phyloP scores from a whole-genome alignment of 2,329 filamentous ascomycete genomes.

The Alternaria panax region DNA sequence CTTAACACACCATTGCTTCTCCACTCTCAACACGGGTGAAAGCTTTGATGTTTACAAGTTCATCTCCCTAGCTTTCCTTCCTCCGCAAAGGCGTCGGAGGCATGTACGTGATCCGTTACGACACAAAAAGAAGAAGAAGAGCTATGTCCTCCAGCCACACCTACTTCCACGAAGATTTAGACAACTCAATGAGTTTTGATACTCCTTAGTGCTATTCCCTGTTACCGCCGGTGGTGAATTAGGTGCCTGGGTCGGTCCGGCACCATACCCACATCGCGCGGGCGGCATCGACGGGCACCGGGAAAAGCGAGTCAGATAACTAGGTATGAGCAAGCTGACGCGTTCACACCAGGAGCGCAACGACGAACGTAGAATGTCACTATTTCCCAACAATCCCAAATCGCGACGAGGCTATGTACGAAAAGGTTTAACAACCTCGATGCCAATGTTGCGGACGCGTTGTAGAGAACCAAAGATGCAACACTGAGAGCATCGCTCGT shows the following conservation, averaged over 20 bases:
- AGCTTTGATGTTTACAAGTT: neutral
- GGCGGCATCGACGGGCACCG: neutral
- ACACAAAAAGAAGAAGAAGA: too few relatives aligned
- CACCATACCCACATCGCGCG: neutral
- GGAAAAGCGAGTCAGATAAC: neutral
- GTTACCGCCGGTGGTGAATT: neutral
- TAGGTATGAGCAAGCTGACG: neutral
- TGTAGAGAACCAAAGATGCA: neutral
- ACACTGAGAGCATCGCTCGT: neutral
- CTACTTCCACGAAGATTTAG: neutral
- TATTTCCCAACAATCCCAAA: neutral
- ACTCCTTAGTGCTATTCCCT: neutral
- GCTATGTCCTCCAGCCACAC: too few relatives aligned
- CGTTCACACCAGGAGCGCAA: neutral
- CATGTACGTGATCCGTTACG: too few relatives aligned
- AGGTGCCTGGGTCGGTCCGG: neutral
- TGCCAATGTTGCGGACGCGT: too few relatives aligned
- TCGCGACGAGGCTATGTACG: neutral
- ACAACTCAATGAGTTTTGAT: neutral
- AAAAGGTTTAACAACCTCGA: neutral
- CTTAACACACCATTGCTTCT: slow-evolving; percentile 1
- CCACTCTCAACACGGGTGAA: neutral
- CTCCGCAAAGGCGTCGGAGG: accelerated
- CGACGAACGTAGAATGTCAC: neutral
- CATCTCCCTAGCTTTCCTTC: neutral